Percentiles rank a stretch among this genome's conserved stretches.
These are phyloP conservation scores for Eucommia ulmoides DNA, from an alignment of 257 asterid species.

Conservation along the genomic window DNA sequence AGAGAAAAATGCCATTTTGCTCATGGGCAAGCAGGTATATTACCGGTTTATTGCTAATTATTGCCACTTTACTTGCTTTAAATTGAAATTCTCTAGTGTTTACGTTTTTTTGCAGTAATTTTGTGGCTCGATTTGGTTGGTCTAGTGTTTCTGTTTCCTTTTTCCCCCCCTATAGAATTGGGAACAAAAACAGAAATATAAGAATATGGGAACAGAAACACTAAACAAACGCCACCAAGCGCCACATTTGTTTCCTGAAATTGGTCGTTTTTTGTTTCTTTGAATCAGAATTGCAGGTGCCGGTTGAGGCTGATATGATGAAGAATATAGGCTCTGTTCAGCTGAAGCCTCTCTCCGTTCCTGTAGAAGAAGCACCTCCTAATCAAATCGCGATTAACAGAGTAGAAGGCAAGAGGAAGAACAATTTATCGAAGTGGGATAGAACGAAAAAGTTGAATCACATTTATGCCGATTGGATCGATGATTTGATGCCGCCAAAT, in stretches of 20 bases:
- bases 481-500: not conserved
- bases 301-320: not conserved
- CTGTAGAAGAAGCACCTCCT: not conserved
- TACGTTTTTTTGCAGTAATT: no score
- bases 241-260: no score
- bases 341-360: not conserved
- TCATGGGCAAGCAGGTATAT: constrained; percentile 58
- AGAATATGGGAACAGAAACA: no score
- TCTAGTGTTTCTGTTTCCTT: no score
- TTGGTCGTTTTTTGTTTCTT: no score
- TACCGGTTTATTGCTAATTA: no score
- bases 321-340: not conserved
- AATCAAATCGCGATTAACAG: not conserved
- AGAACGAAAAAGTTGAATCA: not conserved
- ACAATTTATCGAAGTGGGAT: not conserved
- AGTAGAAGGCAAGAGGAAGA: not conserved
- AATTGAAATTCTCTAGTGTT: no score
- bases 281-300: not conserved
- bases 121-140: no score
- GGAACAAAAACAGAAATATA: no score
- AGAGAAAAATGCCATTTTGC: constrained; percentile 70
- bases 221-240: no score
- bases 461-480: constrained; percentile 4
- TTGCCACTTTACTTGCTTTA: no score
- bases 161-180: no score